Percentiles rank a stretch among this genome's conserved stretches.
Evolutionary conservation across 495 filamentous ascomycete genomes (phyloP).

Genomic region (Friedmanniomyces endolithicus): DNA sequence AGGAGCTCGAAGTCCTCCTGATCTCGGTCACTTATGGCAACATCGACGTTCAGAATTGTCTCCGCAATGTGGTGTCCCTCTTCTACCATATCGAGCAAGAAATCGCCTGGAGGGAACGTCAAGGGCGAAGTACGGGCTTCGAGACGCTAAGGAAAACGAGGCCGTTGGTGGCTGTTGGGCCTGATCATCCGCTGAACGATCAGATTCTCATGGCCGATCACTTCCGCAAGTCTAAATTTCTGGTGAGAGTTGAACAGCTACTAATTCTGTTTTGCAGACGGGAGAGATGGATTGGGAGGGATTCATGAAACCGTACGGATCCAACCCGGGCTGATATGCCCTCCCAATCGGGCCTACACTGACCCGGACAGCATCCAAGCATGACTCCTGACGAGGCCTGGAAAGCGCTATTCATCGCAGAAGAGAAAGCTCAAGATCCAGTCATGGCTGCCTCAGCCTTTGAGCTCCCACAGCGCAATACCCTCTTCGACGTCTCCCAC

Average conservation of each 20-base stretch:
- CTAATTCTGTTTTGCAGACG: constrained; percentile 44
- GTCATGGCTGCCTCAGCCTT: constrained; percentile 25
- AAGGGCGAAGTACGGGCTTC: constrained; percentile 55
- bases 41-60: constrained; percentile 68
- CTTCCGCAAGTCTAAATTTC: constrained; percentile 54
- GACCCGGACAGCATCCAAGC: constrained; percentile 45
- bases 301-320: constrained; percentile 63
- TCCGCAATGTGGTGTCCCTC: constrained; percentile 79
- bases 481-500: constrained; percentile 60
- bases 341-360: background rate
- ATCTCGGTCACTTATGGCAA: constrained; percentile 89
- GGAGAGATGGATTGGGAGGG: constrained; percentile 78
- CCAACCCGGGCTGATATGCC: background rate
- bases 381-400: constrained; percentile 72
- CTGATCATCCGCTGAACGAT: constrained; percentile 71
- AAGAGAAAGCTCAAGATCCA: constrained; percentile 31
- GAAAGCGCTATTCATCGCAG: constrained; percentile 63
- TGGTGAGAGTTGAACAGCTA: too few relatives aligned
- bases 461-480: constrained; percentile 26
- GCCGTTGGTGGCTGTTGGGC: constrained; percentile 76
- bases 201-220: constrained; percentile 75
- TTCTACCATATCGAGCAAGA: constrained; percentile 91
- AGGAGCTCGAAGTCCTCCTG: constrained; percentile 79
- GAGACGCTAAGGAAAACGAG: constrained; percentile 52
- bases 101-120: constrained; percentile 62